Conservation (phyloP, 2,329 filamentous ascomycete species). For the Fusarium dlaminii region DNA sequence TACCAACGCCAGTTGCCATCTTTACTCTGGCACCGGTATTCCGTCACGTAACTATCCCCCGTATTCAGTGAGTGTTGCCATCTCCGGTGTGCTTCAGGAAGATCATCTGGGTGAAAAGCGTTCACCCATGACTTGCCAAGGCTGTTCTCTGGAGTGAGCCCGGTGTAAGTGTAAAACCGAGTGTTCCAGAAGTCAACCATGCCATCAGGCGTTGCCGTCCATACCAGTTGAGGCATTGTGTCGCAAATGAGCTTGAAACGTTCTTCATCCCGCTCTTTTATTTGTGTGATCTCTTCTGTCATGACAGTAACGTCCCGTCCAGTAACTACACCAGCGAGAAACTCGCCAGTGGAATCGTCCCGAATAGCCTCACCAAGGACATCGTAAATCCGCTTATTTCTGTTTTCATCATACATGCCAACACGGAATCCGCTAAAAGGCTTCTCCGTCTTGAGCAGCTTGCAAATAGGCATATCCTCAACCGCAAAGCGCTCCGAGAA, state of each 20-base stretch:
- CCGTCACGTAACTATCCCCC: constrained; percentile 73
- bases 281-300: constrained; percentile 73
- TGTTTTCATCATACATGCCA: constrained; percentile 67
- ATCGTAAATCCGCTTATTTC: constrained; percentile 69
- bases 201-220: constrained; percentile 76
- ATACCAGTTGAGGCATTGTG: constrained; percentile 76
- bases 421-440: constrained; percentile 68
- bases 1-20: constrained; percentile 83
- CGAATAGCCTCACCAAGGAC: constrained; percentile 72
- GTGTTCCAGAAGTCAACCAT: constrained; percentile 77
- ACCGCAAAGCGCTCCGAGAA: constrained; percentile 67
- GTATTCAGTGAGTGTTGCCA: constrained; percentile 73
- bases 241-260: constrained; percentile 82
- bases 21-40: constrained; percentile 74
- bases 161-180: constrained; percentile 84
- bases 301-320: constrained; percentile 78
- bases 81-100: constrained; percentile 60
- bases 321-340: constrained; percentile 76
- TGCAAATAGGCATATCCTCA: constrained; percentile 73
- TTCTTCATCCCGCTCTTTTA: constrained; percentile 76
- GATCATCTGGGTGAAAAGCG: constrained; percentile 77
- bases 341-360: constrained; percentile 74
- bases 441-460: constrained; percentile 68
- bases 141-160: constrained; percentile 69
- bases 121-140: constrained; percentile 70